Base-by-base conservation (phyloP, 1,284 basidiomycete genomes). In the Apiotrichum domesticum region DNA sequence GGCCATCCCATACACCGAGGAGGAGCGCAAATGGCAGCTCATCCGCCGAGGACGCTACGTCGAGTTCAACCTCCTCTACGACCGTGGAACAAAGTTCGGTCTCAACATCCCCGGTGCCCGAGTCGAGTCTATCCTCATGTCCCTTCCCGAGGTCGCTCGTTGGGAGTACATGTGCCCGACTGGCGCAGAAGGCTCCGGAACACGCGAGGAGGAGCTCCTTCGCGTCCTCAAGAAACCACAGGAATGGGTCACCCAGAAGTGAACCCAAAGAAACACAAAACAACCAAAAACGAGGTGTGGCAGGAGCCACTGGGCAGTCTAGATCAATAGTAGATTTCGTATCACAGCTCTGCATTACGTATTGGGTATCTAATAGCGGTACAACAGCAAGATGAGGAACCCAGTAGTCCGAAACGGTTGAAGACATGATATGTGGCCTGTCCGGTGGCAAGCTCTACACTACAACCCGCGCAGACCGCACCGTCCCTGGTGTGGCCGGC, bases 161-260 rank as follows among this genome's bases (percentile, higher is more conserved):
- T 97, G 93, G 93, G 93, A 97, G 77, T 97, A 96, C 75, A 87
- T 87, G 85, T 83, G 83, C 33, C 87, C 90, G 11, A 70, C 94
- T 64, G 90, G 89, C 3, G 78, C 79, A 13, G 79, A 83, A 42
- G 81, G 82, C 61, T 59, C 65, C 10, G 85, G 83, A 1, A 86
- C 84, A 15, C 83, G 85, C 63, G 91, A 95, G 71, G 86, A 81
- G 39, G 81, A 83, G 69, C 68, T 93, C 58, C 63, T 87, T 49
- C 79, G 83, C 59, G 83, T 87, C n/a, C 74, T 94, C 64, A 85
- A 80, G 70, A 81, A 78, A 33, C 86, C 91, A 0, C 80, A 73
- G 58, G 83, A 85, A 7, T 95, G 92, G 92, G 84, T 44, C 43
- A 51, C 49, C 9, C 32, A 59, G 44, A 55, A 55, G 35, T 33